These are phyloP conservation scores for Sporodiniella umbellata DNA, from an alignment of 371 early-diverging fungal genomes.

Conservation along the genomic window DNA sequence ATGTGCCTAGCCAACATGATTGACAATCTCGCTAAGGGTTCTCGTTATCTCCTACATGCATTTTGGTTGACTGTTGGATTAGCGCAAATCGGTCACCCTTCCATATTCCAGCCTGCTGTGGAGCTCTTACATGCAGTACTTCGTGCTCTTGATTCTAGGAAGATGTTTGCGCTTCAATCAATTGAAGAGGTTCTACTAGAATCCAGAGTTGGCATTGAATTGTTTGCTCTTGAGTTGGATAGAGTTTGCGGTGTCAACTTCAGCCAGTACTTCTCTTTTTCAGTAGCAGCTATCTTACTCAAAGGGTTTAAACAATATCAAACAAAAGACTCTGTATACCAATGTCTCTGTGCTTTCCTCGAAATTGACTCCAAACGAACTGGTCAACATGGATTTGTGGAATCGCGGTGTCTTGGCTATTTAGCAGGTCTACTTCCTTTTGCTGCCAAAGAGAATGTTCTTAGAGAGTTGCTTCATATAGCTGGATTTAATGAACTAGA, in stretches of 20 bases:
- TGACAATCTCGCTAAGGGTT: slow-evolving; percentile 71
- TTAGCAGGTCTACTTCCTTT: slow-evolving; percentile 72
- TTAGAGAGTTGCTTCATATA: slow-evolving; percentile 60
- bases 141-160: slow-evolving; percentile 67
- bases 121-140: slow-evolving; percentile 70
- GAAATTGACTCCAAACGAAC: slow-evolving; percentile 63
- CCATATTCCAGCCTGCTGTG: slow-evolving; percentile 71
- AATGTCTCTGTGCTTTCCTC: slow-evolving; percentile 68
- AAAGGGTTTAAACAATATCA: slow-evolving; percentile 78
- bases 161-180: slow-evolving; percentile 61
- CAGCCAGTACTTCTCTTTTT: slow-evolving; percentile 82
- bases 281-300: slow-evolving; percentile 74
- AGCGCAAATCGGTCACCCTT: slow-evolving; percentile 82
- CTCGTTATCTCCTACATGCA: slow-evolving; percentile 72
- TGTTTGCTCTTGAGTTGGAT: slow-evolving; percentile 69
- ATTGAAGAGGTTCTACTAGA: slow-evolving; percentile 66
- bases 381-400: slow-evolving; percentile 47
- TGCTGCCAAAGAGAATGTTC: slow-evolving; percentile 59
- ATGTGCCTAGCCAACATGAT: slow-evolving; percentile 86
- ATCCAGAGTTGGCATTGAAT: slow-evolving; percentile 65
- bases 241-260: slow-evolving; percentile 74
- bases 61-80: slow-evolving; percentile 90
- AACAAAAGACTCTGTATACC: slow-evolving; percentile 68
- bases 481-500: slow-evolving; percentile 54
- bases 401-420: slow-evolving; percentile 69